Evolutionary conservation across 306 rosid genomes (phyloP).

Genomic region (Sindora glabra): DNA sequence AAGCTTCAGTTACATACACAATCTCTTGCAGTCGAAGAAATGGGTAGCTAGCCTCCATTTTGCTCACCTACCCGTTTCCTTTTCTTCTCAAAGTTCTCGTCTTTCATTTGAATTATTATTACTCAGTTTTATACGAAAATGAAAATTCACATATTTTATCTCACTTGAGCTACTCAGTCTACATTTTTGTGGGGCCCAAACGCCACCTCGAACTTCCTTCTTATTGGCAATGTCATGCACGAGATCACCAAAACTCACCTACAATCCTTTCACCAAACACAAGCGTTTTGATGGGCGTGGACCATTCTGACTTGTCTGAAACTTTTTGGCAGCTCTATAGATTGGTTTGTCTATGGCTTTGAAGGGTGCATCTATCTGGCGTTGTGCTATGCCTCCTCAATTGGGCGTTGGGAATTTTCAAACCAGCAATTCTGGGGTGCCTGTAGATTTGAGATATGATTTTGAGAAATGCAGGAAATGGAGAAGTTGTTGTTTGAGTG

Average conservation of each 20-base stretch:
- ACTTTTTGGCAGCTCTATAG: conserved; percentile 7
- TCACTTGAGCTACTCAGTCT: too few species aligned
- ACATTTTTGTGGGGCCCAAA: conserved; percentile 30
- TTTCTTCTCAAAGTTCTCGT: too few species aligned
- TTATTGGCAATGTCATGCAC: conserved; percentile 38
- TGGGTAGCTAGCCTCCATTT: too few species aligned
- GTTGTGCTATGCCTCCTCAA: conserved; percentile 22
- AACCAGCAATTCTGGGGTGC: conserved; percentile 5
- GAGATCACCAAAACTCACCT: conserved; percentile 28
- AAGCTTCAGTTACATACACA: too few species aligned
- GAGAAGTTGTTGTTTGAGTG: conserved; percentile 31
- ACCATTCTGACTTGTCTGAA: conserved; percentile 12
- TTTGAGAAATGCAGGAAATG: conserved; percentile 24
- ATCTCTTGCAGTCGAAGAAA: too few species aligned
- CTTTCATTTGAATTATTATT: too few species aligned
- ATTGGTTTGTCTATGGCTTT: conserved; percentile 43
- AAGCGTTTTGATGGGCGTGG: conserved; percentile 3
- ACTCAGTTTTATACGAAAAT: too few species aligned
- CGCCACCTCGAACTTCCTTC: conserved; percentile 25
- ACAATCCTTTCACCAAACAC: conserved; percentile 33
- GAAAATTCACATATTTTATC: too few species aligned
- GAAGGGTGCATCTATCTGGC: conserved; percentile 26
- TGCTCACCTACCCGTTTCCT: too few species aligned
- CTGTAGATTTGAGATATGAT: conserved; percentile 29
- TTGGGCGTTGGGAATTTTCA: conserved; percentile 27